These are phyloP conservation scores for Ashbya aceris DNA, from an alignment of 1,139 yeast genomes.

Conservation along the genomic window DNA sequence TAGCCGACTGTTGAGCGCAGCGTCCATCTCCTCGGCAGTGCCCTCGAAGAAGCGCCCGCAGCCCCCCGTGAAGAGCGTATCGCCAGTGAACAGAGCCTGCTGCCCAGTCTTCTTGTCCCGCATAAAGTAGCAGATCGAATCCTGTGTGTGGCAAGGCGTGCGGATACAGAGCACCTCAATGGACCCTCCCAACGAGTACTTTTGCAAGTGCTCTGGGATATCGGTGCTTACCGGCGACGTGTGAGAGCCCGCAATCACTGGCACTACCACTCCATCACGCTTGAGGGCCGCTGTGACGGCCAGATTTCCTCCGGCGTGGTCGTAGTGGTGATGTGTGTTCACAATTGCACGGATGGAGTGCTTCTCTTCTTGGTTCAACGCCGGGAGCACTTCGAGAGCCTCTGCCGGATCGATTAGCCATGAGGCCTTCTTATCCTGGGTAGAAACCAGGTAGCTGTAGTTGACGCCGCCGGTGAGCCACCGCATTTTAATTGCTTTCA, in stretches of 20 bases:
- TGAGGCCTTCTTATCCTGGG: constrained; percentile 55
- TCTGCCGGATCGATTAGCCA: constrained; percentile 93
- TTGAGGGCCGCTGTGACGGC: constrained; percentile 29
- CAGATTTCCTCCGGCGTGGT: constrained; percentile 85
- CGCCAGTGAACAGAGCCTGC: constrained; percentile 85
- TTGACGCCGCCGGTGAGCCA: constrained; percentile 87
- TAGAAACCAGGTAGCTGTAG: constrained; percentile 72
- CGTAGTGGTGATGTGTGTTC: constrained; percentile 93
- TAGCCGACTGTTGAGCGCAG: constrained; percentile 55
- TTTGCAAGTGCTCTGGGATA: constrained; percentile 29
- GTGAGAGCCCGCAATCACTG: constrained; percentile 67
- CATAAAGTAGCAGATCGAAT: constrained; percentile 79
- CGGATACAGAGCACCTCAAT: constrained; percentile 64
- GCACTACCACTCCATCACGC: constrained; percentile 35
- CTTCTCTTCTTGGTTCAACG: constrained; percentile 30
- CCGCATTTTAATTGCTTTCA: constrained; percentile 79
- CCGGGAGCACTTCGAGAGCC: constrained; percentile 47
- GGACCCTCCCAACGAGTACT: constrained; percentile 40
- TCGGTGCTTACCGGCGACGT: constrained; percentile 22
- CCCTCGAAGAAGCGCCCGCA: constrained; percentile 98
- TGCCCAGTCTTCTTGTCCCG: constrained; percentile 53
- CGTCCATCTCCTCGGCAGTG: constrained; percentile 67
- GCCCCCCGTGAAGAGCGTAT: constrained; percentile 86
- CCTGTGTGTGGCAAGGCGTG: constrained; percentile 97
- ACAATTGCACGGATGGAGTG: constrained; percentile 60